Conservation (phyloP, 2,329 filamentous ascomycete species). For the Triangularia setosa region DNA sequence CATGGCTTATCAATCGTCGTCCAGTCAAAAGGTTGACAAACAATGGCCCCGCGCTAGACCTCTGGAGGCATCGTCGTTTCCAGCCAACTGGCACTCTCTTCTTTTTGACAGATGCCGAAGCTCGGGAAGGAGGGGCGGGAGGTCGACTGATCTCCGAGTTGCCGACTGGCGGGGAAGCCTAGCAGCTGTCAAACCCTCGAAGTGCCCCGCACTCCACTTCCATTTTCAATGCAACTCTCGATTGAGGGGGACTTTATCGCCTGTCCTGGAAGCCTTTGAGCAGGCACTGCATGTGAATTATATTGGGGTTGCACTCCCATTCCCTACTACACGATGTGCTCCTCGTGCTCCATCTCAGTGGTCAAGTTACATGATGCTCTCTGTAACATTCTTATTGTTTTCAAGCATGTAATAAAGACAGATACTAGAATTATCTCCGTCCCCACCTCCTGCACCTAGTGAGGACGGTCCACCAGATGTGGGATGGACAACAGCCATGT, state of each 20-base stretch:
- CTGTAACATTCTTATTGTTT: not conserved
- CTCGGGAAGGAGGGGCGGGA: constrained; percentile 7
- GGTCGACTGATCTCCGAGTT: not conserved
- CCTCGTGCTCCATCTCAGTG: not conserved
- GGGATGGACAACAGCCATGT: not conserved
- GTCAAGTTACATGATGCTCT: too few relatives aligned
- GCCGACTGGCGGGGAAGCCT: not conserved
- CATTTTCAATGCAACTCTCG: not conserved
- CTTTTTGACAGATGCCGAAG: constrained; percentile 3
- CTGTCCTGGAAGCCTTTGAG: not conserved
- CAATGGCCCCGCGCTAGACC: not conserved
- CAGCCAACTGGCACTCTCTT: not conserved
- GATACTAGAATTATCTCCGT: not conserved
- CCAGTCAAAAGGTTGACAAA: constrained; percentile 9
- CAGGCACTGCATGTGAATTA: not conserved
- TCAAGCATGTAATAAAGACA: not conserved
- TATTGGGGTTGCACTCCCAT: not conserved
- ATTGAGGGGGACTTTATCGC: not conserved
- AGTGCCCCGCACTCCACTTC: not conserved
- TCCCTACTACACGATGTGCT: not conserved
- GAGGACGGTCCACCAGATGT: not conserved
- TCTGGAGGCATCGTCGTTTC: not conserved
- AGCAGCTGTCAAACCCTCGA: not conserved
- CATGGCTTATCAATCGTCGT: not conserved
- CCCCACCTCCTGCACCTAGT: not conserved